Conservation (phyloP, 2,329 filamentous ascomycete genomes). For the Sarocladium kiliense region DNA sequence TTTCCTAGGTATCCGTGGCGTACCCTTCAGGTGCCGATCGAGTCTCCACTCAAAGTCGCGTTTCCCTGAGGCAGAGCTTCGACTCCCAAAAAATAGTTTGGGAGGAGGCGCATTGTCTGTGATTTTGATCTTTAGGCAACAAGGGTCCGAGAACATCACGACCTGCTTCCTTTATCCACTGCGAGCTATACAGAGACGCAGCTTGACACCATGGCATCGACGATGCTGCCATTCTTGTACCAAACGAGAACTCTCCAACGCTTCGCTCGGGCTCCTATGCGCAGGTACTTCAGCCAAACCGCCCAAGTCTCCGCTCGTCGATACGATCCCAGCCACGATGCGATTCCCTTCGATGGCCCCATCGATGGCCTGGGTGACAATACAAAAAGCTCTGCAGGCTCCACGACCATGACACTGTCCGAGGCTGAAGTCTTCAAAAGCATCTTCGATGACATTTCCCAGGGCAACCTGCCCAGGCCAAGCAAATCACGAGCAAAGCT, state of each 20-base stretch:
- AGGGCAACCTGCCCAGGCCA: conserved; percentile 26
- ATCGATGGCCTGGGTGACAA: not conserved
- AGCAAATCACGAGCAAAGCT: conserved; percentile 10
- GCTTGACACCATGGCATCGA: conserved; percentile 35
- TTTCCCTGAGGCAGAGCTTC: conserved; percentile 1
- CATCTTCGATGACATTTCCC: conserved; percentile 43
- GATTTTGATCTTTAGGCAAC: too few species aligned
- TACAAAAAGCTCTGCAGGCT: conserved; percentile 14
- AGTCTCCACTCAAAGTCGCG: not conserved
- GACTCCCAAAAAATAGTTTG: not conserved
- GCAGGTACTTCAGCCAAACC: not conserved
- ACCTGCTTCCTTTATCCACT: too few species aligned
- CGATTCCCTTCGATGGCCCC: conserved; percentile 45
- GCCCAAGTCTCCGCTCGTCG: not conserved
- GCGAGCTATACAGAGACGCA: too few species aligned
- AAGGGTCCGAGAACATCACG: too few species aligned
- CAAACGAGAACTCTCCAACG: conserved; percentile 57
- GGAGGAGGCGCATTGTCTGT: too few species aligned
- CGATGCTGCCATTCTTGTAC: conserved; percentile 64
- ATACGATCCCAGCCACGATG: conserved; percentile 21
- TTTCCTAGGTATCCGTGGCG: not conserved
- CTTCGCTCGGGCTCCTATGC: not conserved
- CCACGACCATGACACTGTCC: conserved; percentile 50
- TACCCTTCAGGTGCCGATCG: not conserved
- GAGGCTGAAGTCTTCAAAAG: conserved; percentile 56